These are phyloP conservation scores for Lentinula boryana DNA, from an alignment of 768 basidiomycete species.

Conservation along the genomic window DNA sequence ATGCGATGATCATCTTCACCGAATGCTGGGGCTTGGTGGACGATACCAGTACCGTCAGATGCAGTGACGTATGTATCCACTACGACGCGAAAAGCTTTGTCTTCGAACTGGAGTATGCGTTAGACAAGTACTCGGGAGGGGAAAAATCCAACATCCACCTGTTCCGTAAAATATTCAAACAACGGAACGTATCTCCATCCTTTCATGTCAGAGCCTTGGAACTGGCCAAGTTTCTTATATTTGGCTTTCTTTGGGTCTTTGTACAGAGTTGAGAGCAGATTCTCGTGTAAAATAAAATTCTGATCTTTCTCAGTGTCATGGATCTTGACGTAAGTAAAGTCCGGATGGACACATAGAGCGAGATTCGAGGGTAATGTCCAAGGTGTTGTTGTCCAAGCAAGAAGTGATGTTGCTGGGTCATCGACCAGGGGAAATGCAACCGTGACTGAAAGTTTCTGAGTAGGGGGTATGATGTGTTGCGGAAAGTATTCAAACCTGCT, in stretches of 20 bases:
- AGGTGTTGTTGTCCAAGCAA: conserved; percentile 99
- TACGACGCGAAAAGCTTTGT: conserved; percentile 85
- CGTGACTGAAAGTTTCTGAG: conserved; percentile 50
- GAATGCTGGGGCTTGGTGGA: conserved; percentile 97
- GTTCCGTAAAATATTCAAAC: conserved; percentile 95
- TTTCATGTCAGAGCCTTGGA: conserved; percentile 89
- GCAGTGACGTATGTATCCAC: conserved; percentile 92
- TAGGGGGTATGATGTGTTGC: neutral
- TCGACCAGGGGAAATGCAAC: conserved; percentile 91
- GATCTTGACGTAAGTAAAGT: conserved; percentile 95
- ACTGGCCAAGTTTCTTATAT: conserved; percentile 84
- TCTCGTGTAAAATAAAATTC: conserved; percentile 91
- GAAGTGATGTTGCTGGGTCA: conserved; percentile 81
- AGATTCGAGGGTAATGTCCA: conserved; percentile 98
- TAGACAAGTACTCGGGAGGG: neutral
- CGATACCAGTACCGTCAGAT: conserved; percentile 93
- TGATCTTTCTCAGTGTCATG: conserved; percentile 81
- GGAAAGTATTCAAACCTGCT: conserved; percentile 47
- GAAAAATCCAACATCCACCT: conserved; percentile 41
- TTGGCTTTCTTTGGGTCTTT: conserved; percentile 98
- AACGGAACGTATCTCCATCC: conserved; percentile 94
- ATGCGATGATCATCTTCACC: conserved; percentile 99
- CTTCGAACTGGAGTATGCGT: conserved; percentile 60
- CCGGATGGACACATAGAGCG: conserved; percentile 92
- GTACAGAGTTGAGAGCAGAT: conserved; percentile 81